phyloP scores from a whole-genome alignment of 2,329 filamentous ascomycete species.

The Ophiostoma ips region DNA sequence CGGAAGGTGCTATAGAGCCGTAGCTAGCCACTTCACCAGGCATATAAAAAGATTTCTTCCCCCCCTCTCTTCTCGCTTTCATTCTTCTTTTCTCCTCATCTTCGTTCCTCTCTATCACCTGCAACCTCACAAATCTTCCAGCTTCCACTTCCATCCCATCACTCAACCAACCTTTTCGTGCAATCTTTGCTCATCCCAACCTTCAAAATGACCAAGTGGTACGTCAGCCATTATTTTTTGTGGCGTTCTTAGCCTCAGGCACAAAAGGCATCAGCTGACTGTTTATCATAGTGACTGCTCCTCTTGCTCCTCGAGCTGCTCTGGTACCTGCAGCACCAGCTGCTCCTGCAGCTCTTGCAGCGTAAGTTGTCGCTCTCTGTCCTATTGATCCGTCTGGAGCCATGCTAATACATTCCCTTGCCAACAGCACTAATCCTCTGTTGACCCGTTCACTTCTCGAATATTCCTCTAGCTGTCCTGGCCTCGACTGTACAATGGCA shows the following conservation, averaged over 20 bases:
- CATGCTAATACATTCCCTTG: background rate
- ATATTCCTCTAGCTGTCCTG: background rate
- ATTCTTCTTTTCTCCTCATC: background rate
- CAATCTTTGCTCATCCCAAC: constrained; percentile 1
- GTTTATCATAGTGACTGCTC: constrained; percentile 10
- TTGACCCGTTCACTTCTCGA: no score
- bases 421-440: background rate
- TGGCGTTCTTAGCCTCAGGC: background rate
- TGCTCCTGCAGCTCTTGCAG: constrained; percentile 14
- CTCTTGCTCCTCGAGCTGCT: constrained; percentile 12
- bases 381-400: background rate
- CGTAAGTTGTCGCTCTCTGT: constrained; percentile 5
- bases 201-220: constrained; percentile 1
- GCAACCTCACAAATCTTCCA: background rate
- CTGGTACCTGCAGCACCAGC: constrained; percentile 13
- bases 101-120: background rate
- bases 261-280: background rate
- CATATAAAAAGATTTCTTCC: background rate
- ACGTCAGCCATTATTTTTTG: background rate
- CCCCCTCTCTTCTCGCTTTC: background rate
- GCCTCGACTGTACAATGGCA: background rate
- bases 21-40: background rate
- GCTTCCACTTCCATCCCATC: background rate
- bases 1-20: background rate
- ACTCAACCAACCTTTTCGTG: background rate